Evolutionary conservation across 805 yeast species (phyloP), one percentile per base, ranked within the genome.

Genomic region (Candida yuanshanica): DNA sequence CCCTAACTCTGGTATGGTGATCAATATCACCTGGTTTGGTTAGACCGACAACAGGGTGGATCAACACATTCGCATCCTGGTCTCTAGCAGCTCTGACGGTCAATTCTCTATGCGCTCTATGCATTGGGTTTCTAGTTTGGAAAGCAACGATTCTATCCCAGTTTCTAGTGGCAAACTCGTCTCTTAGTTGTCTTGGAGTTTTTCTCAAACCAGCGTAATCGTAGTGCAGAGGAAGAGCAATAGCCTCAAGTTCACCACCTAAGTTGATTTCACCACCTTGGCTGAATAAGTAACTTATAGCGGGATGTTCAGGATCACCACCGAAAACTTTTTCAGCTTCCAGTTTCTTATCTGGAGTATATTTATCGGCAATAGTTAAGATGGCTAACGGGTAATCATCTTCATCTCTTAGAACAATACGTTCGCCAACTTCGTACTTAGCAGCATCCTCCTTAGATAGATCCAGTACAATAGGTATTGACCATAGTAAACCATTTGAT

Each of bases 111-210:
- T 90, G 98, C 25, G 98, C 98, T 64, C 98, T 81, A 66, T 90
- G 98, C 97, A 90, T 91, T 52, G 98, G 98, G 70, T 90, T 90
- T 71, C 98, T 79, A 33, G 98, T 90, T 70, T 90, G 98, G 82
- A 90, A 90, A 25, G 98, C 98, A 36, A 90, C 98, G 41, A 90
- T 85, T 56, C 79, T 74, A 56, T 78, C 75, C 97, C 97, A 90
- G 51, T 86, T 83, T 61, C 83, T 80, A 55, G 77, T 75, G 46
- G 68, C 63, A 59, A 91, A 91, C 69, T 90, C 96, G 20, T 80
- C 66, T 66, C 98, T 81, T 56, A 90, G 75, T 66, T 89, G 95
- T 21, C 87, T 79, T 22, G 98, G 98, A 21, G 96, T 85, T 67
- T 83, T 83, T 63, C 98, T 79, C 50, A 83, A 72, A 39, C 82